Conservation (phyloP, 495 filamentous ascomycete species). For the Neurospora hispaniola region DNA sequence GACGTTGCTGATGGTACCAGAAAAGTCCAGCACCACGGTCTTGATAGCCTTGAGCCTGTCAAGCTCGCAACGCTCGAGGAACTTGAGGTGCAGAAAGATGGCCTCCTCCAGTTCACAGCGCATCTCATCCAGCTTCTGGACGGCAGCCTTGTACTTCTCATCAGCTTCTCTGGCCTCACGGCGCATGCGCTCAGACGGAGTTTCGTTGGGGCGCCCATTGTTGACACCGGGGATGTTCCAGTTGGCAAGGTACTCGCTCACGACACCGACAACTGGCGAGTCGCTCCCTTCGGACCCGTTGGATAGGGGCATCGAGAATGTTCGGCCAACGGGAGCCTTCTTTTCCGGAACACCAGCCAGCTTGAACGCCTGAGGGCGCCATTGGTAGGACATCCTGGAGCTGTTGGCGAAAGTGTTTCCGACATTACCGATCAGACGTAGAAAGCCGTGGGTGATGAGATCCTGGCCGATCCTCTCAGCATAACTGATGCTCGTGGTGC, state of each 20-base stretch:
- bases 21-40: conserved; percentile 94
- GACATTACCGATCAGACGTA: conserved; percentile 86
- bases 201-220: conserved; percentile 76
- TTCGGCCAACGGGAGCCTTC: conserved; percentile 59
- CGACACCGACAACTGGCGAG: conserved; percentile 62
- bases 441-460: conserved; percentile 72
- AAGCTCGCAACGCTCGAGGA: conserved; percentile 95
- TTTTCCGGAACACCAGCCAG: conserved; percentile 78
- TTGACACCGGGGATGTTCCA: conserved; percentile 76
- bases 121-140: conserved; percentile 77
- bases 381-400: conserved; percentile 94
- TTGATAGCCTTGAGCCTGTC: conserved; percentile 97
- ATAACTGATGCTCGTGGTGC: conserved; percentile 70
- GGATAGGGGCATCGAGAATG: conserved; percentile 48
- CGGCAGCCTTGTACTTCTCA: conserved; percentile 78
- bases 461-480: conserved; percentile 93
- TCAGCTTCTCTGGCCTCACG: conserved; percentile 86
- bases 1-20: conserved; percentile 94
- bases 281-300: conserved; percentile 47
- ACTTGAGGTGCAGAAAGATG: conserved; percentile 82
- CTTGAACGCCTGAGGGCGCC: conserved; percentile 86
- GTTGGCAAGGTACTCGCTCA: conserved; percentile 76
- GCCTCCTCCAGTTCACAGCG: conserved; percentile 91
- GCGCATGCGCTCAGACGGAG: conserved; percentile 72
- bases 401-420: conserved; percentile 95